phyloP scores from a whole-genome alignment of 2,329 filamentous ascomycete genomes.

The Aspergillus proliferans region DNA sequence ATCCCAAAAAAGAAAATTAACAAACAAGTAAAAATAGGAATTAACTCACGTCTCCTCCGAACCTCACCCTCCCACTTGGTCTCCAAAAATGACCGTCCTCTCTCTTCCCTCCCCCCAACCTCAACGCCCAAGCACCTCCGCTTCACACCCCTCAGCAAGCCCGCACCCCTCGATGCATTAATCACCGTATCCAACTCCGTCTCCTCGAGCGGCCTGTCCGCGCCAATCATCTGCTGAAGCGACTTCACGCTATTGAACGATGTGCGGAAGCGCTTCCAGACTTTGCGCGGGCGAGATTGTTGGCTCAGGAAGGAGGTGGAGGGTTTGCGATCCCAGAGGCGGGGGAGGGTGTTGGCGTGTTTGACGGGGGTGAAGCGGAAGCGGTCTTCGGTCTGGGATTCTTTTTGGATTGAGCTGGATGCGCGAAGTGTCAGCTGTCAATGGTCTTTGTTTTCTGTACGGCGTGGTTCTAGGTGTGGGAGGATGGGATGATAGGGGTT shows the following conservation, averaged over 20 bases:
- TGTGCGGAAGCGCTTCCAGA: constrained; percentile 41
- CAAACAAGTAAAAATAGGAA: neutral
- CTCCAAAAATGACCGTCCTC: constrained; percentile 33
- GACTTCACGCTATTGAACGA: constrained; percentile 30
- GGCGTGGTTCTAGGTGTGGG: neutral
- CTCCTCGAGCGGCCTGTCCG: constrained; percentile 11
- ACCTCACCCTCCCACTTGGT: constrained; percentile 36
- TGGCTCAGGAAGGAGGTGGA: constrained; percentile 35
- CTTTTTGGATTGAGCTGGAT: neutral
- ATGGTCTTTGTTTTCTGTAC: neutral
- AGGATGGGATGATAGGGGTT: neutral
- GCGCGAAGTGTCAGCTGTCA: neutral
- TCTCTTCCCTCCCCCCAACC: constrained; percentile 10
- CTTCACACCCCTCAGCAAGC: constrained; percentile 31
- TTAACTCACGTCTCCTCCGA: constrained; percentile 25
- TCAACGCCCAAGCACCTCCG: constrained; percentile 21
- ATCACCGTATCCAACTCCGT: constrained; percentile 28
- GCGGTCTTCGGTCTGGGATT: constrained; percentile 14
- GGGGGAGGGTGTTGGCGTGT: constrained; percentile 24
- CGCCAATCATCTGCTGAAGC: constrained; percentile 18
- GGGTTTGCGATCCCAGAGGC: constrained; percentile 42
- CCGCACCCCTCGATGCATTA: constrained; percentile 22
- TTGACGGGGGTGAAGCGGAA: constrained; percentile 40
- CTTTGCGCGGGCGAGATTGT: constrained; percentile 34
- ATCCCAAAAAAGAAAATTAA: neutral